These are phyloP conservation scores for Ophiocordyceps camponoti-rufipedis DNA, from an alignment of 2,329 filamentous ascomycete genomes.

Conservation along the genomic window DNA sequence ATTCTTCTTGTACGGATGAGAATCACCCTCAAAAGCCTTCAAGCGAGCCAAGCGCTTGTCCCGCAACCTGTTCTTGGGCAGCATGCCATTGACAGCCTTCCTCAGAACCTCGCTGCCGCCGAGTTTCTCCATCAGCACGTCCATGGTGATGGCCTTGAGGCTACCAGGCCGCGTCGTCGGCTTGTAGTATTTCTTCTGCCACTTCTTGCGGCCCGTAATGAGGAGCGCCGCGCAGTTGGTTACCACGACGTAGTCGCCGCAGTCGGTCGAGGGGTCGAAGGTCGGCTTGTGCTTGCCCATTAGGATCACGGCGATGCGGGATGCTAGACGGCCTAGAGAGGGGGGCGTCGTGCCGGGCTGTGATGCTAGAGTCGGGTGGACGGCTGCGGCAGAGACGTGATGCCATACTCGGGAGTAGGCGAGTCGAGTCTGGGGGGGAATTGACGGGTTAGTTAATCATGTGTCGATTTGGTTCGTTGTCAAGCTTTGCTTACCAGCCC, in stretches of 20 bases:
- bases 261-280: slow-evolving; percentile 93
- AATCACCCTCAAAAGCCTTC: slow-evolving; percentile 89
- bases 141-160: slow-evolving; percentile 82
- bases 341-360: slow-evolving; percentile 43
- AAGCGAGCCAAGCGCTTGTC: slow-evolving; percentile 74
- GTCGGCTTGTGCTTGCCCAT: slow-evolving; percentile 99
- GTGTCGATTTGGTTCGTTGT: background rate
- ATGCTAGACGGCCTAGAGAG: slow-evolving; percentile 77
- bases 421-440: slow-evolving; percentile 57
- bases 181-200: slow-evolving; percentile 89
- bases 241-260: slow-evolving; percentile 96
- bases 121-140: slow-evolving; percentile 82
- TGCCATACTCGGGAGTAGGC: slow-evolving; percentile 97
- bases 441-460: background rate
- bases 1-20: slow-evolving; percentile 85
- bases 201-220: slow-evolving; percentile 79
- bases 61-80: slow-evolving; percentile 87
- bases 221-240: slow-evolving; percentile 75
- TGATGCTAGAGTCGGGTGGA: slow-evolving; percentile 41
- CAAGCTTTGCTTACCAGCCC: slow-evolving; percentile 1
- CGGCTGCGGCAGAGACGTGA: slow-evolving; percentile 54
- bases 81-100: slow-evolving; percentile 88
- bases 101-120: slow-evolving; percentile 82
- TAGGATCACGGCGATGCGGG: slow-evolving; percentile 66
- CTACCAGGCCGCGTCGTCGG: slow-evolving; percentile 83